Percentiles rank a stretch among this genome's conserved stretches.
These are phyloP conservation scores for Suillus paluster DNA, from an alignment of 768 basidiomycete species.

Conservation along the genomic window DNA sequence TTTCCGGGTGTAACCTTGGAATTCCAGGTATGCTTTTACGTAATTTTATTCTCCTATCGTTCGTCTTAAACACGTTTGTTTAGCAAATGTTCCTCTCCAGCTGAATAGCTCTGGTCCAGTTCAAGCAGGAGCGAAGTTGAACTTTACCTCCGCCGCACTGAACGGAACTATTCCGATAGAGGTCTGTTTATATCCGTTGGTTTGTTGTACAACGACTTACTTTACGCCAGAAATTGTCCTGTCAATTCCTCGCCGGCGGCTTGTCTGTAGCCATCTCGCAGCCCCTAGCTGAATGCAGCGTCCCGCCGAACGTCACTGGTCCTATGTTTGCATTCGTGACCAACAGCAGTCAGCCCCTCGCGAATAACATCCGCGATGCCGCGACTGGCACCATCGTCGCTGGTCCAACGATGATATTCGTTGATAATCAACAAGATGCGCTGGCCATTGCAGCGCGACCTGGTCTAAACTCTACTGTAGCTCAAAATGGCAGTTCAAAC, in stretches of 20 bases:
- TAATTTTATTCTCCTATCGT: not conserved
- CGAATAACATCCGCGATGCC: constrained; percentile 54
- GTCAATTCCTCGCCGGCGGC: constrained; percentile 80
- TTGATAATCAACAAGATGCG: constrained; percentile 60
- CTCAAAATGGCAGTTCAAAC: not conserved
- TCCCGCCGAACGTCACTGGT: constrained; percentile 72
- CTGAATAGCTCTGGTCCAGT: constrained; percentile 68
- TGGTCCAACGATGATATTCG: constrained; percentile 71
- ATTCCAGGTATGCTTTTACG: constrained; percentile 47
- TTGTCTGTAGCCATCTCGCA: constrained; percentile 56
- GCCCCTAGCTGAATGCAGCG: constrained; percentile 61
- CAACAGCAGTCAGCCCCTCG: constrained; percentile 60
- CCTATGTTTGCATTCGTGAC: constrained; percentile 78
- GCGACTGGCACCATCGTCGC: constrained; percentile 46
- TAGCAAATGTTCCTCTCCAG: constrained; percentile 62
- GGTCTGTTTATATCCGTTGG: constrained; percentile 34
- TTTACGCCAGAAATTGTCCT: constrained; percentile 53
- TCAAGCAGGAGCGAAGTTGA: constrained; percentile 60
- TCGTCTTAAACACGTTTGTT: not conserved
- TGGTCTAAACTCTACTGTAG: constrained; percentile 15
- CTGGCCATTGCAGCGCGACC: constrained; percentile 52
- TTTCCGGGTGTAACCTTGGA: constrained; percentile 69
- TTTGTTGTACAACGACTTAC: constrained; percentile 8
- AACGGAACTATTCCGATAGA: constrained; percentile 49
- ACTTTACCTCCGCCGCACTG: constrained; percentile 61